Evolutionary conservation across 176 grass and related monocot species (phyloP).

Genomic region (Poa pratensis): DNA sequence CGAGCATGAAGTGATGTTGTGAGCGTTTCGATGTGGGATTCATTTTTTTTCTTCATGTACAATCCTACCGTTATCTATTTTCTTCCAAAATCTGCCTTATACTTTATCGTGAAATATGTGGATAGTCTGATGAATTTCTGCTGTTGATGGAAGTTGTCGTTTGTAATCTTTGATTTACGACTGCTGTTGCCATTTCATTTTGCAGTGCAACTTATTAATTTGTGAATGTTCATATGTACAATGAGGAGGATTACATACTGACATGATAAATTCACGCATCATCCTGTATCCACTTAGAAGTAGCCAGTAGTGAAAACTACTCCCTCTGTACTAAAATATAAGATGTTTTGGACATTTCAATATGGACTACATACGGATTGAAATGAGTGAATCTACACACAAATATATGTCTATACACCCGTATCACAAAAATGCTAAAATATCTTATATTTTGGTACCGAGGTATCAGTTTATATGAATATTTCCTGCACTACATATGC

Average conservation of each 20-base stretch:
- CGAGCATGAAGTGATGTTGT: neutral
- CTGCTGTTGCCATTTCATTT: slow-evolving; percentile 29
- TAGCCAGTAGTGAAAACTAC: neutral
- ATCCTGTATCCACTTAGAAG: slow-evolving; percentile 27
- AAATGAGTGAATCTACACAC: too few species aligned
- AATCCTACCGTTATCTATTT: slow-evolving; percentile 1
- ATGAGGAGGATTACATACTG: neutral
- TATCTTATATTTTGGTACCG: too few species aligned
- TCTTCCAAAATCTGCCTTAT: slow-evolving; percentile 13
- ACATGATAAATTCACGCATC: neutral
- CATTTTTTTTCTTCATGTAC: neutral
- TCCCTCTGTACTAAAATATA: too few species aligned
- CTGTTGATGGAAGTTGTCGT: neutral
- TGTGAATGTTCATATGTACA: neutral
- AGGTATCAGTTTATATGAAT: neutral
- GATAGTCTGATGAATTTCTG: slow-evolving; percentile 26
- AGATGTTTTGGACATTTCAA: too few species aligned
- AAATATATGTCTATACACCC: too few species aligned
- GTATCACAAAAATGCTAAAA: too few species aligned
- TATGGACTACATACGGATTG: too few species aligned
- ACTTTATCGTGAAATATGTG: slow-evolving; percentile 4
- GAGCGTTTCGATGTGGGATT: slow-evolving; percentile 7
- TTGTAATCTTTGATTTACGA: neutral
- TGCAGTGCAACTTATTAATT: slow-evolving; percentile 18
- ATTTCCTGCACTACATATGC: neutral